Conservation (phyloP, 495 filamentous ascomycete species). For the Trichoderma reesei region DNA sequence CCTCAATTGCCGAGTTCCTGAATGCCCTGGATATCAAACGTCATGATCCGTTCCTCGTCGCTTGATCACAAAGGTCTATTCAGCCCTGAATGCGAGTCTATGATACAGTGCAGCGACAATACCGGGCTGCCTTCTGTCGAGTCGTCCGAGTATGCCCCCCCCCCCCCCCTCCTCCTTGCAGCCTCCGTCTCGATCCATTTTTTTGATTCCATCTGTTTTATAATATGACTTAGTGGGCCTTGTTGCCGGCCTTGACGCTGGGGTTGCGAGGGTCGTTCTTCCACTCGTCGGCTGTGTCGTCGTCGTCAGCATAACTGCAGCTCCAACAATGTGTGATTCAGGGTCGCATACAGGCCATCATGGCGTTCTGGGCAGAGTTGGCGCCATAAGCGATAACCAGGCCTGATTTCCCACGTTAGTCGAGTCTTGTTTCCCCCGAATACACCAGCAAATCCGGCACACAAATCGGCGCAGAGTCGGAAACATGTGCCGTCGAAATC, state of each 20-base stretch:
- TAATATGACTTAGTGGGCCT: slow-evolving; percentile 23
- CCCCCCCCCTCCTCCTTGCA: background rate
- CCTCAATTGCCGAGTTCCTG: no score
- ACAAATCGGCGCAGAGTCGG: background rate
- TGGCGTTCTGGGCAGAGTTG: slow-evolving; percentile 59
- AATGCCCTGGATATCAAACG: background rate
- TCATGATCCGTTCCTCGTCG: background rate
- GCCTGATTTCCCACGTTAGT: slow-evolving; percentile 37
- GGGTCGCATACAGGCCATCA: slow-evolving; percentile 60
- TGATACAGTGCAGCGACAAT: slow-evolving; percentile 12
- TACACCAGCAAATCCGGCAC: background rate
- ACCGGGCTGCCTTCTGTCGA: background rate
- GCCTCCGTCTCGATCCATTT: slow-evolving; percentile 8
- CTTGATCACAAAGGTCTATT: slow-evolving; percentile 7
- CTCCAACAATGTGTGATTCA: slow-evolving; percentile 1
- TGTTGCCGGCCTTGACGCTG: slow-evolving; percentile 44
- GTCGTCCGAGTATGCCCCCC: background rate
- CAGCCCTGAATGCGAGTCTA: slow-evolving; percentile 13
- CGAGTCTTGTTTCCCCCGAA: background rate
- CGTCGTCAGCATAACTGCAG: slow-evolving; percentile 19
- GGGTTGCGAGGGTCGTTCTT: slow-evolving; percentile 95
- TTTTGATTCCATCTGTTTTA: background rate
- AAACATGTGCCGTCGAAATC: background rate
- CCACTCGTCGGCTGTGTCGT: slow-evolving; percentile 66
- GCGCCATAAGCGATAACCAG: slow-evolving; percentile 77